Base-by-base conservation (phyloP, 345 rosid genomes). In the Clausena lansium region DNA sequence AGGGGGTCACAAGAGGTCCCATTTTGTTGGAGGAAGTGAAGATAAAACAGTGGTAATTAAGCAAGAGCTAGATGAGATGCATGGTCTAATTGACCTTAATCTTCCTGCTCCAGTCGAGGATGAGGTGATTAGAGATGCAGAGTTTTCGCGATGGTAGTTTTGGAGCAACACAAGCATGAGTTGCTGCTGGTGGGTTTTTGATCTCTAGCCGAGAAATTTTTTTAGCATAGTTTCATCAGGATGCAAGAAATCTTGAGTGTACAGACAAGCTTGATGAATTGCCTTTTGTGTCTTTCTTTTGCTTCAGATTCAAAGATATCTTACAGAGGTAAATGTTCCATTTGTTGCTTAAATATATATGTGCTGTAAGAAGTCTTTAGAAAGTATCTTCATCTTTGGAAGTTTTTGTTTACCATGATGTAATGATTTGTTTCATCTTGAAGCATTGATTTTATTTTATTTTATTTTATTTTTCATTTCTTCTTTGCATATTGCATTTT, bases 1-100 rank as follows among this genome's bases (percentile, higher is more conserved):
- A 76, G 99, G 97, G 52, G 98, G 99, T 36, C 99, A 95, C 82
- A 95, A 95, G 89, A 88, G 98, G 87, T 93, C 99, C 82, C 99
- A 95, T 85, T 95, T 95, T 71, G 80, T 84, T 73, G 99, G 92
- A 62, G 84, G 86, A 69, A 87, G 81, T 19, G 89, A 88, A 63
- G 88, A 86, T 80, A 88, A 82, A 81, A 82, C 90, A 20, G 72
- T 88, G 74, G 88, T 88, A 77, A 81, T 90, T 38, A 83, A 82
- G 79, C 88, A 86, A 28, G 84, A 89, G 33, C 84, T 83, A 45
- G 69, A 86, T 66, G 84, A 87, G 24, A 82, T 88, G 84, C 85
- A 87, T 62, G 82, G 81, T 4, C 83, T 89, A 64, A 88, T 95
- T 11, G 99, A 93, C 87, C 98, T 95, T 59, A 95, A 95, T 70